phyloP scores from a whole-genome alignment of 306 rosid genomes.

The Begonia loranthoides region DNA sequence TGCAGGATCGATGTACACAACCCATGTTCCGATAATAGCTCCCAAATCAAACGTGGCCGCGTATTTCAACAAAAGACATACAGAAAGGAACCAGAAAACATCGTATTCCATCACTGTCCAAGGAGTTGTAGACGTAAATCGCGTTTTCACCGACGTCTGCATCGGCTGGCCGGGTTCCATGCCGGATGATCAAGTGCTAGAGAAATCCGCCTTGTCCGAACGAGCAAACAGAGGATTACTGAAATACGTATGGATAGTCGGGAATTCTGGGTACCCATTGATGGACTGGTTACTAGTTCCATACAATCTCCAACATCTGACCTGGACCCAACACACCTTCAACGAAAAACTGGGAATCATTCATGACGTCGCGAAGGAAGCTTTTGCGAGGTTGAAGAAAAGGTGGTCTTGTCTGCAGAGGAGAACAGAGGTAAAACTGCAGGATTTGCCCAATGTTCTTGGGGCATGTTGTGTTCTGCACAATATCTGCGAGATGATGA shows the following conservation, averaged over 20 bases:
- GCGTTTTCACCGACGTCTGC: constrained; percentile 56
- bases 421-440: constrained; percentile 73
- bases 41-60: constrained; percentile 71
- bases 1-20: constrained; percentile 64
- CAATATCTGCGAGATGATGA: constrained; percentile 62
- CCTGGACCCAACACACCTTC: constrained; percentile 68
- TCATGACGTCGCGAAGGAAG: constrained; percentile 38
- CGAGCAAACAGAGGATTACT: constrained; percentile 38
- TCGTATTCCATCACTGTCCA: constrained; percentile 71
- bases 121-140: constrained; percentile 58
- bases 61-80: constrained; percentile 65
- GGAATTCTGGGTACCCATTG: constrained; percentile 49
- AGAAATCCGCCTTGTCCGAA: constrained; percentile 40
- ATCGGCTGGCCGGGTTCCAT: constrained; percentile 82
- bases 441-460: constrained; percentile 63
- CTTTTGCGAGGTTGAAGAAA: constrained; percentile 48
- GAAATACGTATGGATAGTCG: constrained; percentile 60
- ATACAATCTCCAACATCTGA: constrained; percentile 42
- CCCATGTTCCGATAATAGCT: constrained; percentile 81
- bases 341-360: constrained; percentile 43
- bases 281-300: constrained; percentile 78
- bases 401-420: constrained; percentile 84
- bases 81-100: constrained; percentile 70
- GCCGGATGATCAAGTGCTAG: constrained; percentile 53
- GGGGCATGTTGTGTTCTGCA: constrained; percentile 88